A percentile compares a stretch with the other conserved stretches of the same genome.
Evolutionary conservation across 139 green algal species (phyloP).

Genomic region (Tetradesmus lagerheimii): DNA sequence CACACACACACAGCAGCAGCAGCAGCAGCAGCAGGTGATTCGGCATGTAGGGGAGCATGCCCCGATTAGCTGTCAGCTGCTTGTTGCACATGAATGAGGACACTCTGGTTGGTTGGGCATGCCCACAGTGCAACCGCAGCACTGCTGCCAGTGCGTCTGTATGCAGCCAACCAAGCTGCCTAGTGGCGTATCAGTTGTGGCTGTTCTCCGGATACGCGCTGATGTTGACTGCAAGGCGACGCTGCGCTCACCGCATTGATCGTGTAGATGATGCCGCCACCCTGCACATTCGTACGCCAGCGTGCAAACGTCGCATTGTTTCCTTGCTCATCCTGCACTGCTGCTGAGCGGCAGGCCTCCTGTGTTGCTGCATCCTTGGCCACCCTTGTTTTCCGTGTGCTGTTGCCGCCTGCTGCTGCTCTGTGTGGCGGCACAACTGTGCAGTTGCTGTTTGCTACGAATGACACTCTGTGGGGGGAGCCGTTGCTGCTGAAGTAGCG

Average conservation of each 20-base stretch:
- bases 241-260: not conserved
- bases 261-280: not conserved
- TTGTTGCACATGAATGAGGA: too few relatives aligned
- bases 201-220: too few relatives aligned
- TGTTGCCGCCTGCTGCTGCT: not conserved
- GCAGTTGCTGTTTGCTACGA: not conserved
- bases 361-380: not conserved
- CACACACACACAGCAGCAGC: too few relatives aligned
- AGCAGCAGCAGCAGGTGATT: not conserved
- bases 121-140: too few relatives aligned
- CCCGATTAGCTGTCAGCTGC: too few relatives aligned
- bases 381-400: not conserved
- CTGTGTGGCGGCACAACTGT: not conserved
- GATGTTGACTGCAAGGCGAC: too few relatives aligned
- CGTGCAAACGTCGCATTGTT: not conserved
- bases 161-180: too few relatives aligned
- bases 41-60: not conserved
- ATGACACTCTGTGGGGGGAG: not conserved
- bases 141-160: too few relatives aligned
- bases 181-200: too few relatives aligned
- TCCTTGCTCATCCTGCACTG: not conserved
- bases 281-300: not conserved
- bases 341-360: not conserved
- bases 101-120: too few relatives aligned
- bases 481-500: not conserved